Conservation (phyloP, 2,329 filamentous ascomycete genomes). For the Tolypocladium amazonense region DNA sequence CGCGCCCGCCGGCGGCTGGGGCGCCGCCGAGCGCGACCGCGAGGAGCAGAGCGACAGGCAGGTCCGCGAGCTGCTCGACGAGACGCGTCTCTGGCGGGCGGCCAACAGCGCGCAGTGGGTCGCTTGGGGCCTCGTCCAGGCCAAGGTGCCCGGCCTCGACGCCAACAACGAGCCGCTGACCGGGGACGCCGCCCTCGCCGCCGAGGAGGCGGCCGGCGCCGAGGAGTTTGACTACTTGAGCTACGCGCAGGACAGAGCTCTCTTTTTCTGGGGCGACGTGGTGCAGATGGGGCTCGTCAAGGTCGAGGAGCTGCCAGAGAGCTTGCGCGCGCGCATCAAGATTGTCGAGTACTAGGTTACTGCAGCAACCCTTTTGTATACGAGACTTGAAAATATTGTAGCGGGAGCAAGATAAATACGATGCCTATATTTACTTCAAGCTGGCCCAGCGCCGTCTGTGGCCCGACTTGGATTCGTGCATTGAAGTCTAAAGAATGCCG, state of each 20-base stretch:
- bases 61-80: conserved; percentile 60
- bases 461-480: not conserved
- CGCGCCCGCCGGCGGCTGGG: conserved; percentile 42
- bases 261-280: conserved; percentile 93
- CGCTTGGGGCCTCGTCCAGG: conserved; percentile 94
- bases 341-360: conserved; percentile 48
- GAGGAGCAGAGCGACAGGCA: conserved; percentile 57
- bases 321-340: conserved; percentile 56
- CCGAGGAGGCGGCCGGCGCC: conserved; percentile 42
- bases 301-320: conserved; percentile 63
- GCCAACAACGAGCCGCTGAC: conserved; percentile 23
- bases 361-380: not conserved
- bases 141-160: conserved; percentile 68
- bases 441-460: not conserved
- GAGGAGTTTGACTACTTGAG: conserved; percentile 88
- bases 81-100: conserved; percentile 75
- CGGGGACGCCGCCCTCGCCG: conserved; percentile 20
- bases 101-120: conserved; percentile 88
- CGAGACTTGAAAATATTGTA: not conserved
- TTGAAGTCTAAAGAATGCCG: not conserved
- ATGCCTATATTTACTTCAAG: not conserved
- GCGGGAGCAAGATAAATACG: not conserved
- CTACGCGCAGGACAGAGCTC: conserved; percentile 80
- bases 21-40: conserved; percentile 41
- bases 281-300: conserved; percentile 65